Evolutionary conservation across 2,329 filamentous ascomycete genomes (phyloP), one percentile per base, ranked within the genome.

Genomic region (Botrytis byssoidea): DNA sequence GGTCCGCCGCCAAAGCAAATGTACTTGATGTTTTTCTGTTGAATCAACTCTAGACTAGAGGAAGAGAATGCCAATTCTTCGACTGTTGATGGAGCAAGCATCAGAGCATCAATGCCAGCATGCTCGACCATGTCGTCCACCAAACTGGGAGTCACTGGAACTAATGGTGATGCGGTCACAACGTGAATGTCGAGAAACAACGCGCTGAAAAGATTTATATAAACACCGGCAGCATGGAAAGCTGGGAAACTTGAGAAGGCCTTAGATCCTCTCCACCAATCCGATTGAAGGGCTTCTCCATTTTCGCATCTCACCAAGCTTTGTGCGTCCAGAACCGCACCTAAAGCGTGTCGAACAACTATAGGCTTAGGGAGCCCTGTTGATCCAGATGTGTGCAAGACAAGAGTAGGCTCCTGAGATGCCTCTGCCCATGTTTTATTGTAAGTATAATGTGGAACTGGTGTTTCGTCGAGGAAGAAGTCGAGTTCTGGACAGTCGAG

Each of bases 401-500:
- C 37, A 25, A 76, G 44, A 48, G 70, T 16, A 22, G 73, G 71
- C 7, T 74, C 64, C 22, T 63, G 18, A 12, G 32, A 67, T 14
- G 51, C 72, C 32, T 81, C 76, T 1, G 80, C 78, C 35, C 80
- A 83, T 3, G 71, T 75, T 10, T 74, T 65, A 16, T 64, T 67
- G 40, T 75, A 72, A n/a, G 72, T 42, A 55, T 73, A 73, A 32
- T 70, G 72, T n/a, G 65, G 40, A 69, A 61, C 71, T 10, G 64
- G 71, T 14, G 55, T 70, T 48, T 69, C 64, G 9, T 73, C 71
- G 42, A 73, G 25, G 29, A 73, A 68, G 40, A 69, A 68, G 3
- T 69, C 29, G 42, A 73, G 51, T n/a, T 70, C 71, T 48, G 71
- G 71, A 37, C 63, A 69, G 35, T 73, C 71, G 14, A 69, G 10